phyloP scores from a whole-genome alignment of 2,329 filamentous ascomycete species.

The Sclerotinia nivalis region DNA sequence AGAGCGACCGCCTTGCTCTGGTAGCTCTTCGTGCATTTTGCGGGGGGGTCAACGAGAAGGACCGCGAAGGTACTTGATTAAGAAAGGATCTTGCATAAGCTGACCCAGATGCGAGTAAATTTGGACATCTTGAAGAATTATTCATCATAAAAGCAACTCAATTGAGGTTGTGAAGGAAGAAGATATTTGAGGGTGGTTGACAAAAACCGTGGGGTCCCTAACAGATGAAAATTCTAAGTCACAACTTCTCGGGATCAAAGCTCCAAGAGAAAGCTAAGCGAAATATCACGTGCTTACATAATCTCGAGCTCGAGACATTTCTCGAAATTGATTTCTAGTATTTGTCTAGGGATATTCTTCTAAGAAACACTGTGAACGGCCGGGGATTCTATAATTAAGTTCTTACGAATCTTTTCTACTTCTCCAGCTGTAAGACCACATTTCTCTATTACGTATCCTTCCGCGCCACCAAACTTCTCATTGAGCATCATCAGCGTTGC shows the following conservation, averaged over 20 bases:
- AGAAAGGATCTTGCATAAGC: constrained; percentile 34
- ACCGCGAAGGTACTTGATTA: constrained; percentile 32
- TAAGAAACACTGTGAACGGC: constrained; percentile 25
- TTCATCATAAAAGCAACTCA: constrained; percentile 33
- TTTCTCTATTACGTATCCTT: constrained; percentile 60
- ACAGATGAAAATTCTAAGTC: constrained; percentile 20
- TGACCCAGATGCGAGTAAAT: constrained; percentile 29
- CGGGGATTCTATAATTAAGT: constrained; percentile 45
- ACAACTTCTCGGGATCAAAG: constrained; percentile 8
- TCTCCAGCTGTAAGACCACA: constrained; percentile 59
- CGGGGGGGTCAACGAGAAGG: constrained; percentile 40
- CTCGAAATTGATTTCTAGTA: not conserved
- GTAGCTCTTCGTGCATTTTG: constrained; percentile 34
- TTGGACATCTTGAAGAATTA: constrained; percentile 35
- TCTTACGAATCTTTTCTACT: constrained; percentile 54
- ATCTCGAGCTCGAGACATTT: not conserved
- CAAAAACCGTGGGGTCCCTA: constrained; percentile 21
- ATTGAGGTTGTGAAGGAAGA: constrained; percentile 1
- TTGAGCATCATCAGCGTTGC: constrained; percentile 55
- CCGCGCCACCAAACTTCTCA: constrained; percentile 61
- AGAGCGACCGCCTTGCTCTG: constrained; percentile 37
- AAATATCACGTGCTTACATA: constrained; percentile 6
- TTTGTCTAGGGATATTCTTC: not conserved
- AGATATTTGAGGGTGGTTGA: constrained; percentile 14
- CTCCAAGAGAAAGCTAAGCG: constrained; percentile 19